Conservation (phyloP, 768 basidiomycete species). For the Daedalea quercina region DNA sequence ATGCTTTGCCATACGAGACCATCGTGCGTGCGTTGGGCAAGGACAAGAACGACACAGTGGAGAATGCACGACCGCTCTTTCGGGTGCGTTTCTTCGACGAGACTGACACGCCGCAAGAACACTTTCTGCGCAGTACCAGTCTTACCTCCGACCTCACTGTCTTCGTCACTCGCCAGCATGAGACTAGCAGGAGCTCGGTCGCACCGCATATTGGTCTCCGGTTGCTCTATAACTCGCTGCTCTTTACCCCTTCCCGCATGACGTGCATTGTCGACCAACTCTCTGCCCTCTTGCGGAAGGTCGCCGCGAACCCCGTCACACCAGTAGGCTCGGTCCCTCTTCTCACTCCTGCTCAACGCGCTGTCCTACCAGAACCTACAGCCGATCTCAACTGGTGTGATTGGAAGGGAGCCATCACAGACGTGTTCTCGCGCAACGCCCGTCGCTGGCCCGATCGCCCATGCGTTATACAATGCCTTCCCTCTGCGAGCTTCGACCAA, state of each 20-base stretch:
- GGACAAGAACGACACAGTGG: slow-evolving; percentile 55
- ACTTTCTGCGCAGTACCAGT: slow-evolving; percentile 73
- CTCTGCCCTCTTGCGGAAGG: slow-evolving; percentile 65
- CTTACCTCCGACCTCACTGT: slow-evolving; percentile 90
- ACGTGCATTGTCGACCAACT: slow-evolving; percentile 81
- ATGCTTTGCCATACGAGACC: slow-evolving; percentile 75
- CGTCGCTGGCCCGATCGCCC: slow-evolving; percentile 68
- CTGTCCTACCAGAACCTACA: slow-evolving; percentile 73
- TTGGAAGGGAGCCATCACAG: slow-evolving; percentile 95
- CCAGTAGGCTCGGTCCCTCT: slow-evolving; percentile 77
- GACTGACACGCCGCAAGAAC: slow-evolving; percentile 65
- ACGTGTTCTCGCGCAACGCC: slow-evolving; percentile 90
- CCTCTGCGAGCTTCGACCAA: slow-evolving; percentile 29
- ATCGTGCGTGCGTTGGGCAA: slow-evolving; percentile 64
- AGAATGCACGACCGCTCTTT: slow-evolving; percentile 59
- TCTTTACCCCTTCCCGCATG: slow-evolving; percentile 80
- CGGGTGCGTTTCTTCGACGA: slow-evolving; percentile 97
- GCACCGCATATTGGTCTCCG: slow-evolving; percentile 74
- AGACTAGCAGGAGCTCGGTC: slow-evolving; percentile 61
- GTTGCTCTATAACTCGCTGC: slow-evolving; percentile 88
- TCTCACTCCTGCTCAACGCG: slow-evolving; percentile 63
- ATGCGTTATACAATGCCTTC: slow-evolving; percentile 81
- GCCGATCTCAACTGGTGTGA: slow-evolving; percentile 95
- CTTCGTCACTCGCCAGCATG: slow-evolving; percentile 71
- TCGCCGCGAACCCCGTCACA: slow-evolving; percentile 58